Conservation (phyloP, 2,329 filamentous ascomycete genomes). For the Nannizziopsis arthrosporioides region DNA sequence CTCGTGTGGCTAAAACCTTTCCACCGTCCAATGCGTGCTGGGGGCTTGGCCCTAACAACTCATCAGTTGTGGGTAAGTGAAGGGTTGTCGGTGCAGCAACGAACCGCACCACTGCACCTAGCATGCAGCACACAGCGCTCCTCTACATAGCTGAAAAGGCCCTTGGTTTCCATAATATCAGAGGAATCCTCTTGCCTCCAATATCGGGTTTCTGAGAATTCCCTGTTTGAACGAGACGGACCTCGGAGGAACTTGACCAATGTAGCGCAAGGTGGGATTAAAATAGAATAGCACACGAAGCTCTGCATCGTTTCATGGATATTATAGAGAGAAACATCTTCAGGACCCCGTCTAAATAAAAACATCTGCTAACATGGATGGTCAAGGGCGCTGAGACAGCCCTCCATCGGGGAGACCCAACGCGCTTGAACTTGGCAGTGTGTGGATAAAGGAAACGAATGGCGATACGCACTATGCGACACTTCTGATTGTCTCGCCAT, state of each 20-base stretch:
- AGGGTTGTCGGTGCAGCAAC: slow-evolving; percentile 1
- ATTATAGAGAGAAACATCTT: slow-evolving; percentile 1
- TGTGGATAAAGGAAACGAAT: slow-evolving; percentile 1
- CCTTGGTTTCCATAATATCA: neutral
- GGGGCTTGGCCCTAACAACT: slow-evolving; percentile 8
- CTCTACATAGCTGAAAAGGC: slow-evolving; percentile 4
- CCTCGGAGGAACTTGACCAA: slow-evolving; percentile 2
- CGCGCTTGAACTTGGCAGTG: slow-evolving; percentile 7
- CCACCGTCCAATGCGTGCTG: slow-evolving; percentile 4
- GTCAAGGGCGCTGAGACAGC: slow-evolving; percentile 5
- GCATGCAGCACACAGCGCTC: slow-evolving; percentile 2
- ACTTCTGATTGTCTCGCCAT: slow-evolving; percentile 1
- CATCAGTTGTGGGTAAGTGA: slow-evolving; percentile 1
- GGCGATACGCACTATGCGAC: slow-evolving; percentile 1
- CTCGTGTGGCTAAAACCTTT: slow-evolving; percentile 14
- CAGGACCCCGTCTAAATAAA: slow-evolving; percentile 6
- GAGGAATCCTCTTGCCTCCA: slow-evolving; percentile 3
- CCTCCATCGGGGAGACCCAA: slow-evolving; percentile 4
- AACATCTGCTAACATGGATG: slow-evolving; percentile 4
- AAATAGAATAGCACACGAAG: slow-evolving; percentile 11
- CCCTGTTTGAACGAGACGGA: neutral
- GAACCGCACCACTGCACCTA: neutral
- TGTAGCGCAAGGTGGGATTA: slow-evolving; percentile 9
- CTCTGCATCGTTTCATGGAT: neutral
- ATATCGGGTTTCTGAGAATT: neutral